Percentiles rank a stretch among this genome's conserved stretches.
Conservation (phyloP, 345 rosid genomes). For the Mallotus nudiflorus region DNA sequence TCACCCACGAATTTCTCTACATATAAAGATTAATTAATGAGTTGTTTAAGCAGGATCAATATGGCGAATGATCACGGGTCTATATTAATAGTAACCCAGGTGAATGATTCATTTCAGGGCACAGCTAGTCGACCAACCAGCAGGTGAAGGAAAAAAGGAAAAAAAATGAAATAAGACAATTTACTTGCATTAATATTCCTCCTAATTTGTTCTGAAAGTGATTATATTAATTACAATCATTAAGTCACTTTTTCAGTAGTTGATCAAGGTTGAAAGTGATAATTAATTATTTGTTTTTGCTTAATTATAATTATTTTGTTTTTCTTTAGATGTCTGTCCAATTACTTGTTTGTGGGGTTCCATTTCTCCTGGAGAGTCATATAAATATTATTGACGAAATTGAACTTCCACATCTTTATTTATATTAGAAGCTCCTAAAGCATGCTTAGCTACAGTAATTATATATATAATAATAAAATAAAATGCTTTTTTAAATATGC, state of each 20-base stretch:
- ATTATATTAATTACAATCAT: not conserved
- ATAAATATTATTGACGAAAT: too few species aligned
- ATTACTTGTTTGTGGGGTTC: not conserved
- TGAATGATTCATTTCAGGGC: conserved; percentile 9
- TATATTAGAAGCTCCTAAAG: not conserved
- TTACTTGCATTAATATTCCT: conserved; percentile 16
- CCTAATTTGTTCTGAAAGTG: conserved; percentile 4
- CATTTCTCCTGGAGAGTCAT: not conserved
- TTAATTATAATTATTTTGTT: too few species aligned
- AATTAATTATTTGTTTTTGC: too few species aligned
- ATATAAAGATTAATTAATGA: not conserved
- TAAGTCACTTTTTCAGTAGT: not conserved
- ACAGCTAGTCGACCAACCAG: conserved; percentile 23
- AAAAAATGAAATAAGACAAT: conserved; percentile 10
- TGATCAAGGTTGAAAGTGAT: too few species aligned
- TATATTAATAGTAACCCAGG: not conserved
- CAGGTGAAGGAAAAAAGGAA: conserved; percentile 6
- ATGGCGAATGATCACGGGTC: conserved; percentile 3
- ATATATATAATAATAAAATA: not conserved
- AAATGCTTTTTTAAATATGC: too few species aligned
- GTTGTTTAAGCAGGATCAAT: not conserved
- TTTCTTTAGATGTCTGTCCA: too few species aligned
- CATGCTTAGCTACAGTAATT: not conserved
- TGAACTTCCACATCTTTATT: not conserved
- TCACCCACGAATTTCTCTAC: too few species aligned